Conservation (phyloP, 1,284 basidiomycete species). For the Lignosus rhinocerotis region DNA sequence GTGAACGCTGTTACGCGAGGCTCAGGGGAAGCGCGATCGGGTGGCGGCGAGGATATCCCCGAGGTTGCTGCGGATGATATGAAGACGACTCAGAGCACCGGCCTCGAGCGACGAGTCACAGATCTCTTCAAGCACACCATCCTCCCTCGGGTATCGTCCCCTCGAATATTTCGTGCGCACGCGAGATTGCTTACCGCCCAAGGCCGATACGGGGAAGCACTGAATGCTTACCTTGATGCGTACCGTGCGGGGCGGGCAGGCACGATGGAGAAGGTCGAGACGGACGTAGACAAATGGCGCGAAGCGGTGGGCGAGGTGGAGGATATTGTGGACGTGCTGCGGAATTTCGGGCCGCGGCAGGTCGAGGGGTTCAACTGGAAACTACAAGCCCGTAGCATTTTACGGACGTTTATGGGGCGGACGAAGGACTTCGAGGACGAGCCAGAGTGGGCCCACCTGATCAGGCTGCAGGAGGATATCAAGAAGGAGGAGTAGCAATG, state of each 20-base stretch:
- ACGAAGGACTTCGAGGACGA: constrained; percentile 86
- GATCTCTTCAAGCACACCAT: constrained; percentile 77
- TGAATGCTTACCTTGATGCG: constrained; percentile 81
- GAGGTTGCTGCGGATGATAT: constrained; percentile 27
- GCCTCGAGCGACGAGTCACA: constrained; percentile 61
- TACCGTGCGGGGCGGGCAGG: constrained; percentile 77
- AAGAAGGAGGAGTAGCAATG: constrained; percentile 28
- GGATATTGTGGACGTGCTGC: constrained; percentile 81
- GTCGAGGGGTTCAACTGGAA: constrained; percentile 66
- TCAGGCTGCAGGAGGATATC: constrained; percentile 60
- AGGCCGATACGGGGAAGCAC: constrained; percentile 68
- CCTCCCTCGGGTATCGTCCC: constrained; percentile 74
- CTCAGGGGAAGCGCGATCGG: constrained; percentile 39
- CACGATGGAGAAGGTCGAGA: constrained; percentile 67
- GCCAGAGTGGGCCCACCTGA: constrained; percentile 76
- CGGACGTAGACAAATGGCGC: constrained; percentile 64
- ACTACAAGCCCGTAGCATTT: constrained; percentile 84
- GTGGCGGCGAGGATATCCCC: constrained; percentile 20
- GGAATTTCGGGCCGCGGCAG: constrained; percentile 78
- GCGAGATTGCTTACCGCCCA: constrained; percentile 80
- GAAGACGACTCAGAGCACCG: constrained; percentile 68
- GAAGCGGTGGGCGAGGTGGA: constrained; percentile 78
- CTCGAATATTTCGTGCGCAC: constrained; percentile 79
- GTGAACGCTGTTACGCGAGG: constrained; percentile 81
- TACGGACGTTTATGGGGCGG: constrained; percentile 86